phyloP scores from a whole-genome alignment of 2,329 filamentous ascomycete species.

The Lecanicillium sp. region DNA sequence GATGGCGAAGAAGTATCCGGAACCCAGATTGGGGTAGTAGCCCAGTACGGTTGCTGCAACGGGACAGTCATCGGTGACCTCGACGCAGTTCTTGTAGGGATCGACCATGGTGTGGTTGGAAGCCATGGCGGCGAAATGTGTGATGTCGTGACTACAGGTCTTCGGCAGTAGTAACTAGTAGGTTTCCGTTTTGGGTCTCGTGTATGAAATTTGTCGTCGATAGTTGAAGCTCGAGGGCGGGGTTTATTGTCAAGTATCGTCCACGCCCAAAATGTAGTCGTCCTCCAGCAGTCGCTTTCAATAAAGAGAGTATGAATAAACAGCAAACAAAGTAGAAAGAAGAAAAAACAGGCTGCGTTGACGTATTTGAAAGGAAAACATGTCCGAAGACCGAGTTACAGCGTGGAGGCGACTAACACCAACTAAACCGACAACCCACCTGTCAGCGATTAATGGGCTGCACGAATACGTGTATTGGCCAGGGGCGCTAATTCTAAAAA shows the following conservation, averaged over 20 bases:
- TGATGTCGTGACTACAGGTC: no score
- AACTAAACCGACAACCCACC: background rate
- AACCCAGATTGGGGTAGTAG: conserved; percentile 50
- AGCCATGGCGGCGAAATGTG: conserved; percentile 4
- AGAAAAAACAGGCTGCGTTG: background rate
- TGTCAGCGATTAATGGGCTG: background rate
- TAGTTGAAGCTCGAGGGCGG: no score
- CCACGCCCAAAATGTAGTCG: no score
- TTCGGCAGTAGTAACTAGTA: background rate
- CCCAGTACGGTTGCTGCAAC: conserved; percentile 47
- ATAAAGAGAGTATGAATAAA: background rate
- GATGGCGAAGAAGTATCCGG: conserved; percentile 48
- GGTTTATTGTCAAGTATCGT: background rate
- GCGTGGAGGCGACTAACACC: background rate
- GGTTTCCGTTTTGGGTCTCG: no score
- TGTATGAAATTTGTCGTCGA: no score
- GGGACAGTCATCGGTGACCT: conserved; percentile 40
- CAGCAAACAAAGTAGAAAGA: background rate
- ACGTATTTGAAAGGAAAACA: background rate
- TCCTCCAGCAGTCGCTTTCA: background rate
- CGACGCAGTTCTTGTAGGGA: conserved; percentile 24
- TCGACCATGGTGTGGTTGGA: conserved; percentile 7
- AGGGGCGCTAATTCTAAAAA: no score
- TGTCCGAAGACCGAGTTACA: background rate
- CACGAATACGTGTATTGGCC: background rate